Conservation (phyloP, 345 rosid species). For the Corymbia maculata region DNA sequence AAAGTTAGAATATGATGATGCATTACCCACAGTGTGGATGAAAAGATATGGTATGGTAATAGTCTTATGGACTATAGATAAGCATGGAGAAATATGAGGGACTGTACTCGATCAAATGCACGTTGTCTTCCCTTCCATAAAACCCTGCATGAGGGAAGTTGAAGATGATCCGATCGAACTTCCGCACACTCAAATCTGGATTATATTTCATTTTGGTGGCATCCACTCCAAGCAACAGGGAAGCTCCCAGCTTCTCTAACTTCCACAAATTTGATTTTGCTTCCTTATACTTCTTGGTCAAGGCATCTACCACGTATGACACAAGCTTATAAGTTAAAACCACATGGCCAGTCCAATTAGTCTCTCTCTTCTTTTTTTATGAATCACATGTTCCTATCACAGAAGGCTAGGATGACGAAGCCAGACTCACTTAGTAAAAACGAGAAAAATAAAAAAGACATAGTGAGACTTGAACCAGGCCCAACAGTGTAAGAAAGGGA, state of each 20-base stretch:
- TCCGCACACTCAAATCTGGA: slow-evolving; percentile 8
- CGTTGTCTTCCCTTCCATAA: slow-evolving; percentile 25
- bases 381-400: neutral
- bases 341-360: neutral
- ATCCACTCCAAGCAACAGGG: slow-evolving; percentile 37
- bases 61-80: neutral
- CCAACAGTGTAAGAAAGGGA: neutral
- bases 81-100: neutral
- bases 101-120: slow-evolving; percentile 15
- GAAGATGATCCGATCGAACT: slow-evolving; percentile 16
- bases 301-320: slow-evolving; percentile 13
- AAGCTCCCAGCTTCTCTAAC: slow-evolving; percentile 31
- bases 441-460: neutral
- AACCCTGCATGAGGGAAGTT: slow-evolving; percentile 71
- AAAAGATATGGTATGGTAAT: neutral
- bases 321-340: neutral
- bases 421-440: neutral
- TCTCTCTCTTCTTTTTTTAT: neutral
- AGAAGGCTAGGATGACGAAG: neutral
- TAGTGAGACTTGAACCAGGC: neutral
- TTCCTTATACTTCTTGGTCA: slow-evolving; percentile 26
- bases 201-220: slow-evolving; percentile 30
- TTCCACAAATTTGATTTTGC: slow-evolving; percentile 28
- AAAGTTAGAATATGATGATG: neutral
- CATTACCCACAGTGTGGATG: neutral